Conservation (phyloP, 1,284 basidiomycete species). For the Cronartium quercuum region DNA sequence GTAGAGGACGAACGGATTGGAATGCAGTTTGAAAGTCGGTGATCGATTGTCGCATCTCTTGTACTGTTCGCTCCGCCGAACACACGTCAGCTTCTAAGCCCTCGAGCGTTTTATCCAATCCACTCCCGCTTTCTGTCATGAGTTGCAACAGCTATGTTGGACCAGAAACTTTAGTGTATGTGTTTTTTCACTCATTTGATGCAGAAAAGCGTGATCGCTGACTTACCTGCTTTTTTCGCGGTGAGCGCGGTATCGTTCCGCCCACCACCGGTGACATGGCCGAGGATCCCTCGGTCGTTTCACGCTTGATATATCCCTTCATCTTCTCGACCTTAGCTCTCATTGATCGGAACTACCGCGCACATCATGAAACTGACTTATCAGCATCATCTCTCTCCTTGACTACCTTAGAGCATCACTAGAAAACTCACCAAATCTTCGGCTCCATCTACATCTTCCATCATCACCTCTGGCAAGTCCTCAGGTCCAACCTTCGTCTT, state of each 20-base stretch:
- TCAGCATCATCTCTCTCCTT: neutral
- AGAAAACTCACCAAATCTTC: conserved; percentile 14
- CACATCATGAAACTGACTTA: too few relatives aligned
- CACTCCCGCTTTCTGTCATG: neutral
- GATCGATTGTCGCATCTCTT: neutral
- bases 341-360: conserved; percentile 12
- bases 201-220: neutral
- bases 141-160: neutral
- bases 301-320: conserved; percentile 17
- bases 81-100: neutral
- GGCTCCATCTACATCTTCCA: conserved; percentile 6
- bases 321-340: conserved; percentile 12
- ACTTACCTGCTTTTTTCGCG: neutral
- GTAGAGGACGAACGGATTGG: neutral
- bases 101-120: neutral
- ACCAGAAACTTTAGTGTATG: neutral
- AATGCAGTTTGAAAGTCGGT: neutral
- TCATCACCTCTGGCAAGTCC: neutral
- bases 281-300: neutral
- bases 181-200: neutral
- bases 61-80: neutral
- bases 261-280: too few relatives aligned
- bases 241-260: neutral
- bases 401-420: neutral
- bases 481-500: neutral